Percentiles rank a stretch among this genome's conserved stretches.
phyloP scores from a whole-genome alignment of 2,329 filamentous ascomycete species.

The Pestalotiopsis sp. region DNA sequence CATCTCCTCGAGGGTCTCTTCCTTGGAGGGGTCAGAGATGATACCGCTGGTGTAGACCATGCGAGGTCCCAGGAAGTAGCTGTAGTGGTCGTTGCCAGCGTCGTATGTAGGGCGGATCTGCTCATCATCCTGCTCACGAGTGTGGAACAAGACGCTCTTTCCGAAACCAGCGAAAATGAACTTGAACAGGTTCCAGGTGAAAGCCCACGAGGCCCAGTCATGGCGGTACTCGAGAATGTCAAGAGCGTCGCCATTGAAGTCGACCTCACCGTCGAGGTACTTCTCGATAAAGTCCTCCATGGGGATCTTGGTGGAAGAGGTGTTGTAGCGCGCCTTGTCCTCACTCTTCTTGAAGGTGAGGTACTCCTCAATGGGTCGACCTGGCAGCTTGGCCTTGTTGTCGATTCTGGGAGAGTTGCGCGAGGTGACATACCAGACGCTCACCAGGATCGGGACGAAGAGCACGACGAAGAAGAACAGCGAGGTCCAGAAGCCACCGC shows the following conservation, averaged over 20 bases:
- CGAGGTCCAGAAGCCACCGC: conserved; percentile 82
- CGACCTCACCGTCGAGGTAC: conserved; percentile 90
- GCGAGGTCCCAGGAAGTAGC: conserved; percentile 92
- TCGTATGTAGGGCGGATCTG: conserved; percentile 96
- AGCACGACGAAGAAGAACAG: conserved; percentile 72
- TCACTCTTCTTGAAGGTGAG: conserved; percentile 70
- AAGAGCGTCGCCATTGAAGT: conserved; percentile 88
- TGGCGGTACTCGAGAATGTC: conserved; percentile 90
- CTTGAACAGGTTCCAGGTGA: conserved; percentile 80
- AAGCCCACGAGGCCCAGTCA: conserved; percentile 91
- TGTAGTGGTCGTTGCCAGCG: conserved; percentile 94
- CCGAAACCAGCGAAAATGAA: conserved; percentile 84
- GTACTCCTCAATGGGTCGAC: conserved; percentile 85
- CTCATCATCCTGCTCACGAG: conserved; percentile 89
- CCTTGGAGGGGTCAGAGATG: conserved; percentile 79
- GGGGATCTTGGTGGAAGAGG: conserved; percentile 66
- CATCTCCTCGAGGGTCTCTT: conserved; percentile 88
- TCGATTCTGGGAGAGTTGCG: conserved; percentile 82
- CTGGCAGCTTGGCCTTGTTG: conserved; percentile 83
- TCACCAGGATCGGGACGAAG: conserved; percentile 76
- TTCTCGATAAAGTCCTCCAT: conserved; percentile 94
- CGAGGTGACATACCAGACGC: conserved; percentile 79
- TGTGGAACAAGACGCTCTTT: conserved; percentile 74
- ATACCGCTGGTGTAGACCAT: conserved; percentile 97
- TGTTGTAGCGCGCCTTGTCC: conserved; percentile 49